Evolutionary conservation across 352 stramenopile genomes (phyloP), one percentile per base, ranked within the genome.

Genomic region (Thraustotheca clavata): DNA sequence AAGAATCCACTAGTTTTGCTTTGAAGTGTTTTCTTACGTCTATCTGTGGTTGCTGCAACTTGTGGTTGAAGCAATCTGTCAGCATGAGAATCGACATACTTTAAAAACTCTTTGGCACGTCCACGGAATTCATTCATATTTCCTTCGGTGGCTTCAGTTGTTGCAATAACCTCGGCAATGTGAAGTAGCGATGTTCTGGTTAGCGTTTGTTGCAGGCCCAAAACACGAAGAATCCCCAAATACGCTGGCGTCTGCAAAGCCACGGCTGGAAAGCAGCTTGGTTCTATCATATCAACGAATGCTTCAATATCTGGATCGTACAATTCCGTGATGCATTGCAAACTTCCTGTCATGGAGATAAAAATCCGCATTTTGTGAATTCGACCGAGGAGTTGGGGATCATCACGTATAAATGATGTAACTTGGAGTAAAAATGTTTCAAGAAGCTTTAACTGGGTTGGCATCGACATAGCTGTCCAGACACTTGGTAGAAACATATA

Each of bases 271-370:
- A 88, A 89, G 63, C 87, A 88, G 0, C 77, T 75, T 3, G 73
- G 78, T 32, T 88, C 74, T 75, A 89, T 87, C 24, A 89, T 80
- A 26, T 76, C 75, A 22, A 68, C 65, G 61, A 89, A 88, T 26
- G 84, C 76, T 29, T 87, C 73, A 31, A 89, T 81, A 36, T 89
- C 80, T 31, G 80, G 80, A 34, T 89, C 80, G 35, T 86, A 89
- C 43, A 89, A 67, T 40, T 88, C 76, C 12, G 67, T 70, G 68
- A 89, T 86, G 11, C 68, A 69, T 32, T 78, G 84, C 39, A 83
- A 43, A 22, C 82, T 74, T 43, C 80, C 78, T 31, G 62, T 72
- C 61, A 80, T 73, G 34, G 78, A 75, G 12, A 79, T 77, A 47
- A 88, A 87, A 46, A 89, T 84, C n/a, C 61, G 52, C n/a, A 73